Base-by-base conservation (phyloP, 2,329 filamentous ascomycete genomes). In the Fusarium sp. region DNA sequence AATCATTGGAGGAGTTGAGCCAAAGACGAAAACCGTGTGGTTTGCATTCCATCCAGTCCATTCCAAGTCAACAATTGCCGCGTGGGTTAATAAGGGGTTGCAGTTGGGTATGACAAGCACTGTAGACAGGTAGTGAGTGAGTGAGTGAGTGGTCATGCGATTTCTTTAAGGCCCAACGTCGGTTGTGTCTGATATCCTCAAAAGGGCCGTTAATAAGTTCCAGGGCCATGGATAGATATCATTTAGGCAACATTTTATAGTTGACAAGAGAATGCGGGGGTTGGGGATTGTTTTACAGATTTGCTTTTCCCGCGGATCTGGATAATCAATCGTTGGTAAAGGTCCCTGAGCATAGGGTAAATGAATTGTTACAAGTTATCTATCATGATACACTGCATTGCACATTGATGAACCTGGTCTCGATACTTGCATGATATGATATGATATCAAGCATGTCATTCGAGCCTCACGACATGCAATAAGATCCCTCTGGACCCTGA, bases 61-160 rank as follows among this genome's bases (percentile, higher is more conserved):
- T 36, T 45, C 50, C 56, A 28, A 30, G 31, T 36, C 44, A 39
- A 11, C 38, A 38, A 53, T 51, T 54, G 31, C 42, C 26, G 26
- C 47, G 51, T 45, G 35, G 30, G 62, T 36, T 56, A 56, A 48
- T 51, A 50, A 55, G 65, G 53, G 48, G 54, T 57, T 55, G 41
- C 58, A 57, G 38, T 50, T 61, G 35, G 62, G 56, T 57, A 71
- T 58, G 22, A 60, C 45, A 36, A 62, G 26, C 33, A 53, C 20
- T 7, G 50, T 15, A 30, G n/a, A n/a, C n/a, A n/a, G n/a, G n/a
- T n/a, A n/a, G n/a, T n/a, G n/a, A n/a, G n/a, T n/a, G n/a, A n/a
- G n/a, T n/a, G n/a, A n/a, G 54, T 64, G 56, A 74, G 54, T 64
- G 61, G 69, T 77, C 75, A 75, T 73, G 64, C 61, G 63, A 76